Base-by-base conservation (phyloP, 495 filamentous ascomycete species). In the Jackrogersella multiformis region DNA sequence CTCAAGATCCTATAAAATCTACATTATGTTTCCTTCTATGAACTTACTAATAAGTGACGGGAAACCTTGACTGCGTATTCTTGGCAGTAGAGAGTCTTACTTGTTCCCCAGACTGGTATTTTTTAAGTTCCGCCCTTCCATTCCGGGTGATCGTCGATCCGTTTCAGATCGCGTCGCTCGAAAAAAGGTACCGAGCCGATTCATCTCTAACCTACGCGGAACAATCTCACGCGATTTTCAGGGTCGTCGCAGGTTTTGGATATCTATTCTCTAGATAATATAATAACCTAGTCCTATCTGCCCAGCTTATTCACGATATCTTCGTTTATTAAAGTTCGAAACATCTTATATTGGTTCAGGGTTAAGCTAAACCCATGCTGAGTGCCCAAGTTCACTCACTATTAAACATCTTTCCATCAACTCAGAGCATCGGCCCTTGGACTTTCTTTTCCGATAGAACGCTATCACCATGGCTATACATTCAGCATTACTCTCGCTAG, bases 111-210 rank as follows among this genome's bases (percentile, higher is more conserved):
- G 13, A 36, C 23, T n/a, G 15, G 24, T 15, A 46, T 49, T 48
- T 49, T 48, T 23, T 7, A 15, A 21, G 56, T 39, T 30, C 56
- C 45, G 52, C 28, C 35, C 10, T 39, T 15, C 16, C 46, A 38
- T 36, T 36, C 49, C 44, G 18, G 45, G 34, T 12, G 45, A 51
- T 52, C 44, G 34, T 51, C 56, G 56, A 60, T 60, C 56, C 15
- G 56, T 51, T 39, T 51, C 56, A 60, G 56, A 51, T 41, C 45
- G 16, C 35, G 20, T 28, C 44, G n/a, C 35, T 39, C 23, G n/a
- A 2, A 60, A 16, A 51, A 23, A 32, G 45, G 36, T 21, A 3
- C 23, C 36, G 15, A 45, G 24, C 2, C 32, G 10, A 24, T 45
- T 45, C 21, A 21, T 30, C 35, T 55, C 35, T 18, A 41, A 23